A percentile compares a stretch with the other conserved stretches of the same genome.
These are phyloP conservation scores for Linnemannia hyalina DNA, from an alignment of 192 early-diverging fungal genomes.

Conservation along the genomic window DNA sequence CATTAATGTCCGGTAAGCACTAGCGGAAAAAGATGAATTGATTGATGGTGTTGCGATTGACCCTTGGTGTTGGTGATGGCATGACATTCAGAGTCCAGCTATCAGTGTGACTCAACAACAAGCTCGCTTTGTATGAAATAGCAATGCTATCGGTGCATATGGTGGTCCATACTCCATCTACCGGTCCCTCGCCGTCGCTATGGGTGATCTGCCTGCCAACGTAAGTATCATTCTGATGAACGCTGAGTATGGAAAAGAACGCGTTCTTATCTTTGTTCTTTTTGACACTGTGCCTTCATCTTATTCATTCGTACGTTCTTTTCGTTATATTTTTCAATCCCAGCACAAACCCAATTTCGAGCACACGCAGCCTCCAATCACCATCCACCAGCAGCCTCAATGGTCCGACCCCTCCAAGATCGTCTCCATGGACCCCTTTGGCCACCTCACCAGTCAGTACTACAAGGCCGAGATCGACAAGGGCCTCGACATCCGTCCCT, in stretches of 20 bases:
- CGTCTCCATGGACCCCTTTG: constrained; percentile 95
- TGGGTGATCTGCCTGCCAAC: constrained; percentile 78
- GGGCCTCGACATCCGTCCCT: constrained; percentile 89
- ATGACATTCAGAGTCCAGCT: neutral
- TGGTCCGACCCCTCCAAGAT: constrained; percentile 92
- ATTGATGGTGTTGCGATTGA: neutral
- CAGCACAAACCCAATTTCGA: constrained; percentile 88
- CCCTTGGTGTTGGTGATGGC: neutral
- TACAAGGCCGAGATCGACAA: constrained; percentile 72
- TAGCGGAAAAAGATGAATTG: neutral
- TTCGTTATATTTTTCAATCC: constrained; percentile 35
- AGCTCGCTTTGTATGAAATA: constrained; percentile 14
- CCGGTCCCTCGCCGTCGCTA: constrained; percentile 91
- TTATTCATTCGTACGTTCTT: neutral
- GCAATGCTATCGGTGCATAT: constrained; percentile 96
- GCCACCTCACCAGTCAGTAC: constrained; percentile 78
- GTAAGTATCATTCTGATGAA: constrained; percentile 16
- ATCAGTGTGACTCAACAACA: neutral
- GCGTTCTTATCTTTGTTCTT: neutral
- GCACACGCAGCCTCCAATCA: constrained; percentile 88
- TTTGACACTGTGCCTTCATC: neutral
- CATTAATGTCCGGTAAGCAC: constrained; percentile 77
- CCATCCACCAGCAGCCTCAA: constrained; percentile 81
- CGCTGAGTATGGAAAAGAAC: neutral
- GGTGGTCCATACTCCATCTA: constrained; percentile 94